Evolutionary conservation across 1,139 yeast genomes (phyloP), one percentile per base, ranked within the genome.

Genomic region (Pichia sp.): DNA sequence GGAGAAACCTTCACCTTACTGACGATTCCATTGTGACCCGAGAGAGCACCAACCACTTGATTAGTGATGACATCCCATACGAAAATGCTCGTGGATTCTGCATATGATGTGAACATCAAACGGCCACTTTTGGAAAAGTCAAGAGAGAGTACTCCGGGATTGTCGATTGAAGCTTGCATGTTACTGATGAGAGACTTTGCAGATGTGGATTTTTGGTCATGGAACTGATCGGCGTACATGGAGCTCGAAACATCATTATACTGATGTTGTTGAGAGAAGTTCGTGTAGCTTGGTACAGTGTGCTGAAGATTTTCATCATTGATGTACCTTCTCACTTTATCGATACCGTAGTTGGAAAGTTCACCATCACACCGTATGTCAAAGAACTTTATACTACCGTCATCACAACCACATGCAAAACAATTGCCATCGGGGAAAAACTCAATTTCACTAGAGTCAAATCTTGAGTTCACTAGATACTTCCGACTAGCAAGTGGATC

Each of bases 301-400:
- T 40, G n/a, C 35, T 47, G 27, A 10, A 35, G 23, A 18, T 32
- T 27, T 8, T 37, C 38, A 5, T 19, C 22, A 18, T 30, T 33
- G 19, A 48, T 32, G 22, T 40, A 44, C 17, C 27, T 36, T 8
- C 40, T 29, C 6, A 48, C 40, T 14, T 33, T 30, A 12, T 39
- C 34, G 39, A 77, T 54, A 9, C 69, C 59, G 56, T 77, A 85
- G 13, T 53, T 55, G 6, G 76, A 69, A 30, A 87, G 55, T 46
- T 75, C 79, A 46, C 94, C 75, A 55, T 83, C 95, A 5, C 88
- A 69, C 43, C 96, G 66, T 33, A 83, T 57, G 54, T 88, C 96
- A 56, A 74, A 83, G 36, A 85, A 57, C 37, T 84, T 67, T n/a
- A 84, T 65, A 0, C 69, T 55, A 1, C 93, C 91, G 53, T 85